phyloP scores from a whole-genome alignment of 2,329 filamentous ascomycete genomes.

The Cytospora piceae region DNA sequence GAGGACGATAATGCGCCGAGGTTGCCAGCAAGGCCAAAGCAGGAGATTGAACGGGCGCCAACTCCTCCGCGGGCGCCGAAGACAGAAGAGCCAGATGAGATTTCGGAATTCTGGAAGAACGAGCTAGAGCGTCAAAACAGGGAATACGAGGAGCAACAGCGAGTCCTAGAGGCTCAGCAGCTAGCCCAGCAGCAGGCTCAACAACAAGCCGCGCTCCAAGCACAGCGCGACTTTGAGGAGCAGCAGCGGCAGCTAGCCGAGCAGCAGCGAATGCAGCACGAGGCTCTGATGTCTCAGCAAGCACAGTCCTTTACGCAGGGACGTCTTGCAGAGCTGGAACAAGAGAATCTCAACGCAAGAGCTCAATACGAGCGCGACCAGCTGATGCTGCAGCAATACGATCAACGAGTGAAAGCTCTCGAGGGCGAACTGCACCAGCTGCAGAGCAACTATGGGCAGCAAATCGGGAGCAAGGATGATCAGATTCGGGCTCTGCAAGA shows the following conservation, averaged over 20 bases:
- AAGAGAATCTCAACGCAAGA: constrained; percentile 90
- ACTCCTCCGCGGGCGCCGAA: constrained; percentile 71
- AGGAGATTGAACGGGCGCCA: constrained; percentile 69
- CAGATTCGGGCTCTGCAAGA: constrained; percentile 92
- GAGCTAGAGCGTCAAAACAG: constrained; percentile 90
- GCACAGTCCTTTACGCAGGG: constrained; percentile 93
- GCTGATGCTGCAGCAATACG: constrained; percentile 95
- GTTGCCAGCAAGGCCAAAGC: constrained; percentile 79
- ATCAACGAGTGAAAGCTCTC: constrained; percentile 88
- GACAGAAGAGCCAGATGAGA: constrained; percentile 85
- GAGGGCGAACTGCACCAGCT: constrained; percentile 86
- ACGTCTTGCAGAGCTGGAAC: constrained; percentile 91
- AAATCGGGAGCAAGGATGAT: constrained; percentile 88
- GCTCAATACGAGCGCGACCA: constrained; percentile 98
- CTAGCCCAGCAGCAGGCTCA: constrained; percentile 80
- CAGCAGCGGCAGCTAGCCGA: constrained; percentile 87
- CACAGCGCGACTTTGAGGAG: constrained; percentile 94
- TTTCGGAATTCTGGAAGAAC: constrained; percentile 97
- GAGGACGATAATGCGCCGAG: constrained; percentile 85
- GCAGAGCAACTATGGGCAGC: constrained; percentile 81
- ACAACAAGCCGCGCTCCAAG: constrained; percentile 79
- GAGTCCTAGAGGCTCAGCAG: constrained; percentile 83
- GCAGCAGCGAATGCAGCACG: constrained; percentile 87
- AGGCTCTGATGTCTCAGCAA: constrained; percentile 86
- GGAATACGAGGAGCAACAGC: constrained; percentile 94